Conservation (phyloP, 768 basidiomycete species). For the Boletus huronensis region DNA sequence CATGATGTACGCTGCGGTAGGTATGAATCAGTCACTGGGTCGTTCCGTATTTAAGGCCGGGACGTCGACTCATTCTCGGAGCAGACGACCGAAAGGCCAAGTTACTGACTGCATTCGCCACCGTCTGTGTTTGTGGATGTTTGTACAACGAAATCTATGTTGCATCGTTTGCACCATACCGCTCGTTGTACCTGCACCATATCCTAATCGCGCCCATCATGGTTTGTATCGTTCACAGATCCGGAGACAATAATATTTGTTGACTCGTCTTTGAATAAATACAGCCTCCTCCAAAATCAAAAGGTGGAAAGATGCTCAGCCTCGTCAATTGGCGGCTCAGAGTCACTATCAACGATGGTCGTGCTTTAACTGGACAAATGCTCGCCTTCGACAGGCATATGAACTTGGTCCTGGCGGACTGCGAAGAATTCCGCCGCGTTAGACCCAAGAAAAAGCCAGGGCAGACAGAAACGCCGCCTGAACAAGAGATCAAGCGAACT, state of each 20-base stretch:
- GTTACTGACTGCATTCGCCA: background rate
- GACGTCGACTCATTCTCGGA: background rate
- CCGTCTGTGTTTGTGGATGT: constrained; percentile 32
- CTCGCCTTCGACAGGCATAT: constrained; percentile 99
- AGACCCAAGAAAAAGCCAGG: constrained; percentile 89
- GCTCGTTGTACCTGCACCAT: constrained; percentile 16
- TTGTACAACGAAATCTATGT: constrained; percentile 23
- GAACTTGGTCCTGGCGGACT: constrained; percentile 98
- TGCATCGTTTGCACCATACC: constrained; percentile 25
- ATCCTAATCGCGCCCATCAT: constrained; percentile 49
- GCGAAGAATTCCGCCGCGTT: constrained; percentile 94
- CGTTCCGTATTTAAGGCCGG: background rate
- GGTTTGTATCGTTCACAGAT: constrained; percentile 39
- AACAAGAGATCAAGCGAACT: constrained; percentile 94
- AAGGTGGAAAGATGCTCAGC: constrained; percentile 96
- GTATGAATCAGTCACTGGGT: no score
- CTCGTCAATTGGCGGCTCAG: constrained; percentile 98
- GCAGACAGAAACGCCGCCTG: constrained; percentile 63
- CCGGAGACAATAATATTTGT: background rate
- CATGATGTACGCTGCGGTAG: constrained; percentile 7
- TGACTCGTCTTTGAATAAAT: constrained; percentile 6
- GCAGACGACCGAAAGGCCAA: background rate
- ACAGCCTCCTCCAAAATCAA: constrained; percentile 95
- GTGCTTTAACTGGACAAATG: constrained; percentile 95
- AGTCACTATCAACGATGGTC: constrained; percentile 96